phyloP scores from a whole-genome alignment of 139 green algal species.

The Astrephomene gubernaculifera region DNA sequence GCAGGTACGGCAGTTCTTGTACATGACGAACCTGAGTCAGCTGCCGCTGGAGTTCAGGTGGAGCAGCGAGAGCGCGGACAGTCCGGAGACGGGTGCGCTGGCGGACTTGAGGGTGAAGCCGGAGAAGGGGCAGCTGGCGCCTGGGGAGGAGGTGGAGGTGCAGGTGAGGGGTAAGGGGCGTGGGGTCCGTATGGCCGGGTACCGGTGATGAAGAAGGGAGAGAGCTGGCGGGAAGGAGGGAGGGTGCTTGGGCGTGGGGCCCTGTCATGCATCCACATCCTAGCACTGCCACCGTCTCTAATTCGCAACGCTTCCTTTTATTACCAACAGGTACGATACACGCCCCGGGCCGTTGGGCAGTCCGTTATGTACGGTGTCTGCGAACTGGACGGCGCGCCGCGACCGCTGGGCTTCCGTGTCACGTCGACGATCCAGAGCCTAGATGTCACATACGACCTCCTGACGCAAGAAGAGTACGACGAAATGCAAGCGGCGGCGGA shows the following conservation, averaged over 20 bases:
- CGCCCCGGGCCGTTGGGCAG: conserved; percentile 22
- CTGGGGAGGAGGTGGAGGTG: conserved; percentile 55
- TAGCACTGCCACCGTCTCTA: too few relatives aligned
- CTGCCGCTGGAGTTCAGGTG: conserved; percentile 58
- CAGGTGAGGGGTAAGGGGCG: not conserved
- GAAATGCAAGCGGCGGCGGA: too few relatives aligned
- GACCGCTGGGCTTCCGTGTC: conserved; percentile 48
- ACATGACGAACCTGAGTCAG: conserved; percentile 49
- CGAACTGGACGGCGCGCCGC: conserved; percentile 49
- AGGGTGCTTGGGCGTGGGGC: too few relatives aligned
- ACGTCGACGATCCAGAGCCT: conserved; percentile 34
- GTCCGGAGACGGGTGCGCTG: not conserved
- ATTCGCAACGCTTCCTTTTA: not conserved
- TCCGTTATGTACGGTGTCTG: conserved; percentile 54
- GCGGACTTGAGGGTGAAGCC: conserved; percentile 52
- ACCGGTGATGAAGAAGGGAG: too few relatives aligned
- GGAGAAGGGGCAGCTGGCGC: conserved; percentile 46
- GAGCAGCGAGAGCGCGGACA: conserved; percentile 25
- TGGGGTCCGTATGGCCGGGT: too few relatives aligned
- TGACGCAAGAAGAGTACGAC: conserved; percentile 48
- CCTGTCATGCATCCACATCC: too few relatives aligned
- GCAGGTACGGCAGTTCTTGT: conserved; percentile 23
- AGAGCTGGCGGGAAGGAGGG: too few relatives aligned
- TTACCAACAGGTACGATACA: conserved; percentile 43
- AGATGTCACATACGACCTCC: conserved; percentile 58